Conservation (phyloP, 805 yeast species). For the Tetrapisispora namnaoensis region DNA sequence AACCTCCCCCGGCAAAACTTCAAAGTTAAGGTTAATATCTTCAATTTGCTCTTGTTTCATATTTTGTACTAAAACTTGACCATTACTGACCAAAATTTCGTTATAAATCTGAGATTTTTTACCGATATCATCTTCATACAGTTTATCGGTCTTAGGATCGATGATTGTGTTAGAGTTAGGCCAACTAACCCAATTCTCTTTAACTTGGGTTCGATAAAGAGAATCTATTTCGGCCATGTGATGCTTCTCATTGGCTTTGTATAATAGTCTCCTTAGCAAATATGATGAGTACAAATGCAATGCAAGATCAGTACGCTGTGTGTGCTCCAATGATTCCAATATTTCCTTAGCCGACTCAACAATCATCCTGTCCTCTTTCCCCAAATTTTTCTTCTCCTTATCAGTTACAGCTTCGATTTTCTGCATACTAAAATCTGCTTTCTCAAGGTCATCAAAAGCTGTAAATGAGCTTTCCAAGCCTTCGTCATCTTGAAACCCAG, state of each 20-base stretch:
- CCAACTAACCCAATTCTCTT: constrained; percentile 47
- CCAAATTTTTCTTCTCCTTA: not conserved
- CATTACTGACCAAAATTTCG: not conserved
- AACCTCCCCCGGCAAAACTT: constrained; percentile 16
- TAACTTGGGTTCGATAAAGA: constrained; percentile 30
- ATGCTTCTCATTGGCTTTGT: constrained; percentile 22
- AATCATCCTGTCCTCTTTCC: not conserved
- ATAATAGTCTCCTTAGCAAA: constrained; percentile 27
- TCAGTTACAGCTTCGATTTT: not conserved
- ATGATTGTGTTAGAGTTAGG: constrained; percentile 35
- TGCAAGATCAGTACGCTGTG: constrained; percentile 46
- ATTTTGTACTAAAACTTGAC: not conserved
- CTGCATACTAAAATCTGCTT: not conserved
- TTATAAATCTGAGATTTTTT: not conserved
- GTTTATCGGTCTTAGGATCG: constrained; percentile 20
- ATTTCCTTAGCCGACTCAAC: constrained; percentile 21
- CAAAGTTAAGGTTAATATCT: not conserved
- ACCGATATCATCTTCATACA: constrained; percentile 17
- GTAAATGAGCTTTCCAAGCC: not conserved
- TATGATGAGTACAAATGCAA: constrained; percentile 54
- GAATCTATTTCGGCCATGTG: constrained; percentile 28
- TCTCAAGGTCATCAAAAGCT: not conserved
- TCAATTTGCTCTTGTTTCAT: not conserved
- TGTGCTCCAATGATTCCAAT: constrained; percentile 37
- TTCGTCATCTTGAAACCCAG: not conserved